Evolutionary conservation across 495 filamentous ascomycete genomes (phyloP).

Genomic region (Annulohypoxylon maeteangense): DNA sequence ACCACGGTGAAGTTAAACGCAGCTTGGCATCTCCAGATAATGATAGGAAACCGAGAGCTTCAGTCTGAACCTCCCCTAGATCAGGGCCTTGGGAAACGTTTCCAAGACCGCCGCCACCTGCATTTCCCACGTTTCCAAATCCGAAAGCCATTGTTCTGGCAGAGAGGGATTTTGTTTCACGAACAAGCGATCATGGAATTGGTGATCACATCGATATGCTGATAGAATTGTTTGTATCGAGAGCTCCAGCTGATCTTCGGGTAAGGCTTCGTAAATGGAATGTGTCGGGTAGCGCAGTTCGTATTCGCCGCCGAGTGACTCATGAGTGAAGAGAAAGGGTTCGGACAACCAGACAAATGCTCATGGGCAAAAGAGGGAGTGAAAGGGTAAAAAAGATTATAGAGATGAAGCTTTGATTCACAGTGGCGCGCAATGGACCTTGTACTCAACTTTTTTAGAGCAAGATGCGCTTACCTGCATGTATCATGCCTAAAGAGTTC

Average conservation of each 20-base stretch:
- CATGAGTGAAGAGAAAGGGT: background rate
- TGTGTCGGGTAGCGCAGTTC: background rate
- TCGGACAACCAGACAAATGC: background rate
- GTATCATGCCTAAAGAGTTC: constrained; percentile 1
- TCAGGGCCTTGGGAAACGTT: constrained; percentile 63
- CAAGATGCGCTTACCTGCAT: constrained; percentile 28
- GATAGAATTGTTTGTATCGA: constrained; percentile 11
- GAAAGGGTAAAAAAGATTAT: constrained; percentile 2
- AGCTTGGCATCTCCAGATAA: constrained; percentile 84
- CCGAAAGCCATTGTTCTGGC: constrained; percentile 72
- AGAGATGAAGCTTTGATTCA: constrained; percentile 14
- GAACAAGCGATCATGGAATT: constrained; percentile 25
- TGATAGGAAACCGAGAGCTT: constrained; percentile 85
- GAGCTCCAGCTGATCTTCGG: background rate
- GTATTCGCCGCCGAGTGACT: background rate
- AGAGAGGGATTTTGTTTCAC: constrained; percentile 20
- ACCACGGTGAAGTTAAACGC: constrained; percentile 83
- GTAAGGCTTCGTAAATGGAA: constrained; percentile 7
- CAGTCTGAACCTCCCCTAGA: constrained; percentile 69
- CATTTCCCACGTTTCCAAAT: constrained; percentile 54
- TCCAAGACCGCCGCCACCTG: constrained; percentile 37
- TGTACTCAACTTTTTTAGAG: constrained; percentile 32
- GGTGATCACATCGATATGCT: constrained; percentile 8
- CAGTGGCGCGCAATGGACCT: constrained; percentile 21
- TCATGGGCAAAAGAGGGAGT: background rate